Evolutionary conservation across 768 basidiomycete species (phyloP).

Genomic region (Psilocybe subaeruginosa): DNA sequence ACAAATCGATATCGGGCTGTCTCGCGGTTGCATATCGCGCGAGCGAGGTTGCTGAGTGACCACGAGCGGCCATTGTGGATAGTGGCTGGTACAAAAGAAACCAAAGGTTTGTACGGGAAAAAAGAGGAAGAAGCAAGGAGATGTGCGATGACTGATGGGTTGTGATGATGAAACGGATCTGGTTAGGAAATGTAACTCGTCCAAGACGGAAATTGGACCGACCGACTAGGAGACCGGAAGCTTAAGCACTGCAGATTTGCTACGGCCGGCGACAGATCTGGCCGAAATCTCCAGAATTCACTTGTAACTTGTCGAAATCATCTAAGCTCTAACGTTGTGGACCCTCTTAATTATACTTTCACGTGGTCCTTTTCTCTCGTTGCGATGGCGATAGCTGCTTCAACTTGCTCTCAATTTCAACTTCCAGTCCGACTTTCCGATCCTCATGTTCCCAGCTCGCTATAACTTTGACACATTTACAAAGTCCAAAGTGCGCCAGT

Average conservation of each 20-base stretch:
- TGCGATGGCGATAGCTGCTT: slow-evolving; percentile 17
- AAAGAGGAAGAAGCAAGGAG: slow-evolving; percentile 11
- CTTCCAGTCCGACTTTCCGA: background rate
- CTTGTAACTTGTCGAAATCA: background rate
- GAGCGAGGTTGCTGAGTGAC: slow-evolving; percentile 72
- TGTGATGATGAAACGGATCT: slow-evolving; percentile 15
- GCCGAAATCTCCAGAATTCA: slow-evolving; percentile 8
- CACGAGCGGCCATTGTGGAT: slow-evolving; percentile 57
- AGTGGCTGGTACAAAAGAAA: background rate
- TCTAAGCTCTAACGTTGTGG: background rate
- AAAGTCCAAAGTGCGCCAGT: background rate
- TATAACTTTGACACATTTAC: background rate
- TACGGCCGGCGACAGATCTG: slow-evolving; percentile 8
- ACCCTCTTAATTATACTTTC: slow-evolving; percentile 8
- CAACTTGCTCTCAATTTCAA: background rate
- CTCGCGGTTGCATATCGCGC: slow-evolving; percentile 60
- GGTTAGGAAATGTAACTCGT: slow-evolving; percentile 1
- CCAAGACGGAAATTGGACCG: slow-evolving; percentile 2
- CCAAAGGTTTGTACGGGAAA: slow-evolving; percentile 7
- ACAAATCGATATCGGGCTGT: slow-evolving; percentile 50
- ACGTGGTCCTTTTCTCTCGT: slow-evolving; percentile 18
- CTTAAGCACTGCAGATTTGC: background rate
- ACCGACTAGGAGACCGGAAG: background rate
- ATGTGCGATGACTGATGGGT: slow-evolving; percentile 8
- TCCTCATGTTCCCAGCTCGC: background rate